phyloP scores from a whole-genome alignment of 805 yeast species.

The Teunomyces lycoperdinae region DNA sequence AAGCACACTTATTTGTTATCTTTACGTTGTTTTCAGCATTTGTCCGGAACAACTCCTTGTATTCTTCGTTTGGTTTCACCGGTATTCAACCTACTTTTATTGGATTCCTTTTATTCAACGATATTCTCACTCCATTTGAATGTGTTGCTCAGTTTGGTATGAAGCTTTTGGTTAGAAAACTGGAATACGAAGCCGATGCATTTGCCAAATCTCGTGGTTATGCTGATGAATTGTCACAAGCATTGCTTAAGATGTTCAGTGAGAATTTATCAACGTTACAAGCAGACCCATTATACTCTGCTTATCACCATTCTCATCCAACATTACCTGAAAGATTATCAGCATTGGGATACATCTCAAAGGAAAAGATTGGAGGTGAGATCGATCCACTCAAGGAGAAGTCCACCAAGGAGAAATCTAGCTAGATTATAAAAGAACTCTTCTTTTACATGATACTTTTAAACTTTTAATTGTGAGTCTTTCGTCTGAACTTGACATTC shows the following conservation, averaged over 20 bases:
- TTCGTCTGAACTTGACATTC: constrained; percentile 14
- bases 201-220: constrained; percentile 78
- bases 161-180: constrained; percentile 75
- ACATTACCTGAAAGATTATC: constrained; percentile 82
- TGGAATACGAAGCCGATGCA: constrained; percentile 91
- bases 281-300: constrained; percentile 86
- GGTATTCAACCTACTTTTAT: constrained; percentile 65
- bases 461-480: neutral
- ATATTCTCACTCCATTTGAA: constrained; percentile 75
- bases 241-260: constrained; percentile 72
- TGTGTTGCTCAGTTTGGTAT: constrained; percentile 61
- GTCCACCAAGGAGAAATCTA: neutral
- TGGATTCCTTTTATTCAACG: constrained; percentile 79
- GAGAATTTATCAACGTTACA: constrained; percentile 84
- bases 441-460: neutral
- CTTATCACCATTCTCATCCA: constrained; percentile 91
- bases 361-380: constrained; percentile 29
- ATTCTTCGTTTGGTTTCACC: constrained; percentile 72
- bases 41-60: constrained; percentile 75
- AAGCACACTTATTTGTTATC: constrained; percentile 59
- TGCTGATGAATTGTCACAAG: constrained; percentile 60
- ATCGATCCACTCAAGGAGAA: constrained; percentile 6
- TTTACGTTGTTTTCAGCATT: constrained; percentile 79
- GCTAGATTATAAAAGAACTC: neutral
- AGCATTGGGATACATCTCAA: constrained; percentile 58